Base-by-base conservation (phyloP, 345 rosid species). In the Luvunga scandens region DNA sequence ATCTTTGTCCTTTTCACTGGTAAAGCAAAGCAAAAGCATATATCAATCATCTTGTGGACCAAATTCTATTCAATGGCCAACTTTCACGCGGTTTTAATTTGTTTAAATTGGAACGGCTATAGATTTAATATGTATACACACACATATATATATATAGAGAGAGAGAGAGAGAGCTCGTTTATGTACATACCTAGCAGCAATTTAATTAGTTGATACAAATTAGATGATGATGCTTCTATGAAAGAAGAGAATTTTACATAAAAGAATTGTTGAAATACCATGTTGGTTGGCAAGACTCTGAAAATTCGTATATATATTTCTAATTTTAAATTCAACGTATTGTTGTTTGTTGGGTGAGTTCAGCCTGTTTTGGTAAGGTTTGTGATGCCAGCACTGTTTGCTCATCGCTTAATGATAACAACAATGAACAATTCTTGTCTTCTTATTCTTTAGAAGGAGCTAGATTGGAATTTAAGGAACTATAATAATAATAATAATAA, bases 1-100 rank as follows among this genome's bases (percentile, higher is more conserved):
- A 62, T 24, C 78, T 74, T 81, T 81, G 83, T 84, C 85, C 70
- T 67, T 53, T 53, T 76, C 74, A 53, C 82, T 55, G 31, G 25
- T 50, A 61, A 66, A 74, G 31, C 78, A 82, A 82, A 84, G 78
- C 78, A 63, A 81, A 80, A 76, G 79, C 60, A 53, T 45, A 13
- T 13, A 3, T 53, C 18, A 53, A 5, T 53, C 19, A 53, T 16
- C 57, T 18, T 18, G 57, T 53, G 57, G 57, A 53, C 57, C 50
- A 45, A 45, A 60, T 60, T 62, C 38, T 56, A 31, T 45, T 24
- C 14, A 66, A 4, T 72, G 76, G 53, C 76, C 36, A 63, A 74
- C 78, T 77, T 71, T 80, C 59, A 69, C 84, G 33, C 76, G 75
- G 78, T 73, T 75, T 75, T 36, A 7, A 19, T 65, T 65, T 65